Base-by-base conservation (phyloP, 1,139 yeast species). In the Hyphopichia buzzinii region DNA sequence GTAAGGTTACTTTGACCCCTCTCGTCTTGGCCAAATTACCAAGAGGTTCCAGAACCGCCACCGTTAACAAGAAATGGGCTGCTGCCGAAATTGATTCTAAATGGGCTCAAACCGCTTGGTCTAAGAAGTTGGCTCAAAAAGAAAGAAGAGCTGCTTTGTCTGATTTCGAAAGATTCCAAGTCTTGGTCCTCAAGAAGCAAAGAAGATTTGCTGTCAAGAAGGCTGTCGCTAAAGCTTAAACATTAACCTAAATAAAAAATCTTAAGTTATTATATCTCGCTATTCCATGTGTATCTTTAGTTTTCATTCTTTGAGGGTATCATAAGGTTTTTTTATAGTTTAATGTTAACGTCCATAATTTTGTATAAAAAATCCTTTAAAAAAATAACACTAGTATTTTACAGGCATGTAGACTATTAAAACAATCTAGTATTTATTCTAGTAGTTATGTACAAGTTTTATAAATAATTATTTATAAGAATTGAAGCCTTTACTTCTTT, bases 81-180 rank as follows among this genome's bases (percentile, higher is more conserved):
- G 86, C 95, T 66, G 82, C 95, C 59, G 94, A 83, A 56, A 77
- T 92, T 57, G 84, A 81, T 58, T 77, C 81, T 65, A 86, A 90
- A 75, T 92, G 97, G 97, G 81, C 85, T 57, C 77, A 85, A 60
- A 78, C 97, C 54, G 67, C 95, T 42, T 89, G 97, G 97, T 97
- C 97, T 65, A 87, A 92, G 86, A 89, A 88, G 81, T 84, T 92
- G 64, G 96, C 95, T 65, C 84, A 86, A 72, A 88, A 85, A 74
- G 82, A 85, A 74, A 88, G 83, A 74, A 87, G 98, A 81, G 73
- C 94, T 61, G 77, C 84, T 67, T 84, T 94, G 70, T 68, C 92
- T 58, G 99, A 92, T 77, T 92, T 92, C 64, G 97, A 92, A 81
- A 90, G 99, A 84, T 92, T 92, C 97, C 97, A 92, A 81, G 98